A percentile compares a stretch with the other conserved stretches of the same genome.
phyloP scores from a whole-genome alignment of 169 alveolate genomes.

The Neospora caninum region DNA sequence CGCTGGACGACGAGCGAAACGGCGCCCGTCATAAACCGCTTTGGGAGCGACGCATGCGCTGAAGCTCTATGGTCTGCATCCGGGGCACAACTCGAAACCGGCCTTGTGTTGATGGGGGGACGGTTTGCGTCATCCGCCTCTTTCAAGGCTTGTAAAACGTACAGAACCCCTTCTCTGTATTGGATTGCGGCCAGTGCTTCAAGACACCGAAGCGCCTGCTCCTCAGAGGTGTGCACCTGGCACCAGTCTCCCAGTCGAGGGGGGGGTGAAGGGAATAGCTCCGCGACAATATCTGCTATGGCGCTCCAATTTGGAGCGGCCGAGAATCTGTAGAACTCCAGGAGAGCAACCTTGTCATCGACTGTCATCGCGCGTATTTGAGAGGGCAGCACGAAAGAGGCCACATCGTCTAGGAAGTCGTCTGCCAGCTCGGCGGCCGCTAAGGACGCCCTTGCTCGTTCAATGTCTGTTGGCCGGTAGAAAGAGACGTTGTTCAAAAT shows the following conservation, averaged over 20 bases:
- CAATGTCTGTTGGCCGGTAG: neutral
- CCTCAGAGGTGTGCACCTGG: neutral
- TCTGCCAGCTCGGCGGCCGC: conserved; percentile 23
- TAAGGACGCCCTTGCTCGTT: neutral
- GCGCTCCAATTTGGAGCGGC: neutral
- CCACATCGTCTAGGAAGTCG: neutral
- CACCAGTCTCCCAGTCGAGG: neutral
- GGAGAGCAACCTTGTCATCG: neutral
- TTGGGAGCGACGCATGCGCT: neutral
- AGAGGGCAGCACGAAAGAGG: neutral
- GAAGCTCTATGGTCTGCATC: neutral
- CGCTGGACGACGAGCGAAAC: conserved; percentile 64
- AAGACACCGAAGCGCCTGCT: neutral
- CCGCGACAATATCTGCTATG: neutral
- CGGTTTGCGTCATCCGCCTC: neutral
- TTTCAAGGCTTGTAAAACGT: conserved; percentile 1
- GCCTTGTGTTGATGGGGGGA: neutral
- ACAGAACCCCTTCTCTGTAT: neutral
- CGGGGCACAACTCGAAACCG: neutral
- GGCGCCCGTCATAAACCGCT: conserved; percentile 5
- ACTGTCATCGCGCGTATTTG: neutral
- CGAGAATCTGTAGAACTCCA: conserved; percentile 9
- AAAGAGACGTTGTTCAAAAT: neutral
- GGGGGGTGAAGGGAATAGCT: neutral
- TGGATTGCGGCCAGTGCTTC: neutral